Evolutionary conservation across 805 yeast genomes (phyloP).

Genomic region (Yarrowia alimentaria): DNA sequence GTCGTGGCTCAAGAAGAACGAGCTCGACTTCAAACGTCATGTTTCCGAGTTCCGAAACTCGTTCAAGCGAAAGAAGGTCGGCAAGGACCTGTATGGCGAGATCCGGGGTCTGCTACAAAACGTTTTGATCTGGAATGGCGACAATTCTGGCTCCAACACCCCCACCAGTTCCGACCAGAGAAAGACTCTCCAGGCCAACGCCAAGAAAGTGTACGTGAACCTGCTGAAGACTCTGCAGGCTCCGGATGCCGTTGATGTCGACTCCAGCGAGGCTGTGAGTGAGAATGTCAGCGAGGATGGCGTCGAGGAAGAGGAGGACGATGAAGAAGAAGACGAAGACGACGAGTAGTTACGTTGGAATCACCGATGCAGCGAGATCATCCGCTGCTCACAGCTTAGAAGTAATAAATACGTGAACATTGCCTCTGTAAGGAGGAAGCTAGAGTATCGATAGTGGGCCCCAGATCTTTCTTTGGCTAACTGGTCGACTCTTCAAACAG

Average conservation of each 20-base stretch:
- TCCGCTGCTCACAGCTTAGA: too few relatives aligned
- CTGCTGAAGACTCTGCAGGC: slow-evolving; percentile 27
- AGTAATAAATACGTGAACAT: too few relatives aligned
- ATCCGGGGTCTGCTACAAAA: slow-evolving; percentile 44
- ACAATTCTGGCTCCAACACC: slow-evolving; percentile 1
- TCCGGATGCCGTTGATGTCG: slow-evolving; percentile 31
- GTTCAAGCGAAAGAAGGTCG: slow-evolving; percentile 67
- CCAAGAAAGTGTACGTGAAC: slow-evolving; percentile 15
- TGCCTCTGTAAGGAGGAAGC: too few relatives aligned
- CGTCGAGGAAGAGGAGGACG: slow-evolving; percentile 5
- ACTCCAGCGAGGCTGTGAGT: background rate
- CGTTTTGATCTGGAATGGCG: slow-evolving; percentile 26
- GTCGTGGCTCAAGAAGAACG: slow-evolving; percentile 96
- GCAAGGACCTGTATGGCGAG: slow-evolving; percentile 79
- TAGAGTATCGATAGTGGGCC: too few relatives aligned
- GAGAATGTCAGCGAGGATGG: slow-evolving; percentile 7
- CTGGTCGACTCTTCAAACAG: too few relatives aligned
- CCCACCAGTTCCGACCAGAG: too few relatives aligned
- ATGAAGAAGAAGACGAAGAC: slow-evolving; percentile 1
- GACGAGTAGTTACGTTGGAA: background rate
- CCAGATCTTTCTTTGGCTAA: too few relatives aligned
- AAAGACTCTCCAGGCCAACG: slow-evolving; percentile 25
- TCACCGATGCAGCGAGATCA: too few relatives aligned
- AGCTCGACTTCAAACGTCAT: slow-evolving; percentile 88
- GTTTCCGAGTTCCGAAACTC: slow-evolving; percentile 82